These are phyloP conservation scores for Magnolia kwangsiensis DNA, from an alignment of 164 flowering plant genomes.

Conservation along the genomic window DNA sequence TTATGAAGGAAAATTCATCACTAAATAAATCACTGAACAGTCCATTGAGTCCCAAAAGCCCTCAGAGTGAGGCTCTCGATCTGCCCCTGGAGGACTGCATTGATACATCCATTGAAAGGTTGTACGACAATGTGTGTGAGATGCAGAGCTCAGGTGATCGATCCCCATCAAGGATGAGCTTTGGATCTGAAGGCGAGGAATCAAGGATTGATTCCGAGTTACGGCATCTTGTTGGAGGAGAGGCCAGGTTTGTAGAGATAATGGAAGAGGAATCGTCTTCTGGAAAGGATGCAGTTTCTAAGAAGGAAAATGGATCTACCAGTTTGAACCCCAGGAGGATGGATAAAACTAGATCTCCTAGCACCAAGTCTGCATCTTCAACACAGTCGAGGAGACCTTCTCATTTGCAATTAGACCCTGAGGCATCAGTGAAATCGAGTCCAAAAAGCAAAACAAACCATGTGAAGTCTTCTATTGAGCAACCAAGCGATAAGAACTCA, in stretches of 20 bases:
- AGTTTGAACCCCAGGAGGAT: conserved; percentile 16
- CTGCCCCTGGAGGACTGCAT: conserved; percentile 33
- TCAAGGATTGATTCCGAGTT: conserved; percentile 86
- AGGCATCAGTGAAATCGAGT: conserved; percentile 37
- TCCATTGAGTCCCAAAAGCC: conserved; percentile 31
- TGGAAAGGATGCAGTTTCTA: conserved; percentile 37
- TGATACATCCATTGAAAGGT: conserved; percentile 68
- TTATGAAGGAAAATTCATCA: conserved; percentile 38
- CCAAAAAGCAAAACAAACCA: conserved; percentile 39
- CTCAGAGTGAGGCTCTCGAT: conserved; percentile 20
- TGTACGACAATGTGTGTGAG: conserved; percentile 79
- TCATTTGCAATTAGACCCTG: conserved; percentile 32
- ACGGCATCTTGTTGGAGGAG: conserved; percentile 81
- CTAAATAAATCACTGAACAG: conserved; percentile 31
- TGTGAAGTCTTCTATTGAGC: conserved; percentile 48
- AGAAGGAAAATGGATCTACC: conserved; percentile 36
- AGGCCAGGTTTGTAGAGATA: conserved; percentile 65
- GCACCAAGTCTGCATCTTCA: conserved; percentile 38
- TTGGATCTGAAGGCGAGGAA: conserved; percentile 71
- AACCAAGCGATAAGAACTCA: conserved; percentile 27
- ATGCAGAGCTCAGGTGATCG: conserved; percentile 81
- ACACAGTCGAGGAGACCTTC: conserved; percentile 36
- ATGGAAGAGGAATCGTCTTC: conserved; percentile 38
- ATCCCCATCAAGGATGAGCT: conserved; percentile 72
- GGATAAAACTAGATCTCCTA: conserved; percentile 29